These are phyloP conservation scores for Aciculoconidium aculeatum DNA, from an alignment of 805 yeast species.

Conservation along the genomic window DNA sequence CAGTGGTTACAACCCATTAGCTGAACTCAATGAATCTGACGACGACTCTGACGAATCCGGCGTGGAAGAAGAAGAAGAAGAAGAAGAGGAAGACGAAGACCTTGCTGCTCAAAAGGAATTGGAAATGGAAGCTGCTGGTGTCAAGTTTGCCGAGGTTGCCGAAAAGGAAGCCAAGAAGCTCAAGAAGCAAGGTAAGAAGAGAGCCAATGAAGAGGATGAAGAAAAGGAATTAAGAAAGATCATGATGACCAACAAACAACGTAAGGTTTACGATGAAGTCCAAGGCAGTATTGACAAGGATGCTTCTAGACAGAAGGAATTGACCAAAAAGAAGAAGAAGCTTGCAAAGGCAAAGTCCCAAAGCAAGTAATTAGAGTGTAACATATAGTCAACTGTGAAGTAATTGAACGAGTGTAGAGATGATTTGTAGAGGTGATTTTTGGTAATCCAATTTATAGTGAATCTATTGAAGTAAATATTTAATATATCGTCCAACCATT, in stretches of 20 bases:
- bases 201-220: constrained; percentile 53
- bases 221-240: constrained; percentile 90
- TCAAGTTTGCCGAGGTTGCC: constrained; percentile 58
- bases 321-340: constrained; percentile 64
- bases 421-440: too few relatives aligned
- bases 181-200: constrained; percentile 34
- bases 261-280: constrained; percentile 91
- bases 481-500: too few relatives aligned
- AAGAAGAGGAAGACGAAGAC: constrained; percentile 49
- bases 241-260: constrained; percentile 97
- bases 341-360: constrained; percentile 56
- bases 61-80: constrained; percentile 44
- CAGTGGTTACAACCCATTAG: constrained; percentile 78
- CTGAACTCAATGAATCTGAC: constrained; percentile 40
- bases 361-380: constrained; percentile 7
- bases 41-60: constrained; percentile 47
- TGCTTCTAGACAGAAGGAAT: constrained; percentile 64
- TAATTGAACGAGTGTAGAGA: too few relatives aligned
- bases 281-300: constrained; percentile 83
- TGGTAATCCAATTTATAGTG: too few relatives aligned
- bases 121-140: constrained; percentile 76
- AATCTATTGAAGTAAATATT: too few relatives aligned
- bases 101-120: constrained; percentile 81
- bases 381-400: neutral
- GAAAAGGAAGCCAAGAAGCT: constrained; percentile 17